Evolutionary conservation across 371 early-diverging fungal species (phyloP).

Genomic region (Rhizopus delemar): DNA sequence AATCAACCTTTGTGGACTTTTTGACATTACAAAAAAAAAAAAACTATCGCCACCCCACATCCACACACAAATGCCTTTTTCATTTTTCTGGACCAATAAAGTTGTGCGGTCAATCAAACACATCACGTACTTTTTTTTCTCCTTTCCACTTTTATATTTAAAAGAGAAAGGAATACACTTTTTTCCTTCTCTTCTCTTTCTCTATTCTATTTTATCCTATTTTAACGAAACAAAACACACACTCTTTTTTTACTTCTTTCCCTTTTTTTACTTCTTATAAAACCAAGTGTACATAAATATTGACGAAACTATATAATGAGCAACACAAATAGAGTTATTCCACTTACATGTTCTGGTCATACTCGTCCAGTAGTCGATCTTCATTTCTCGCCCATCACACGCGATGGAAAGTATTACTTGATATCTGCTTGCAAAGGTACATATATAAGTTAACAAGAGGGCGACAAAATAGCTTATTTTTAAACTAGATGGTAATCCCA

Average conservation of each 20-base stretch:
- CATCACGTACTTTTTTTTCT: neutral
- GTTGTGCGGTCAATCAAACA: neutral
- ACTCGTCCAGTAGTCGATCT: conserved; percentile 88
- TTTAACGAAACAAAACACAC: neutral
- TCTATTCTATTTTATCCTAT: conserved; percentile 3
- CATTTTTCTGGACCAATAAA: too few species aligned
- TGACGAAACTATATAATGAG: neutral
- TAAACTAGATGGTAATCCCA: conserved; percentile 77
- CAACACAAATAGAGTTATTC: conserved; percentile 45
- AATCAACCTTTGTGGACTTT: neutral
- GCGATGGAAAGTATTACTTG: conserved; percentile 72
- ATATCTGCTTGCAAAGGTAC: conserved; percentile 90
- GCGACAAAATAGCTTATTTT: neutral
- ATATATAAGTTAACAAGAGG: neutral
- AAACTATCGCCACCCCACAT: neutral
- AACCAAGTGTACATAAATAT: conserved; percentile 10
- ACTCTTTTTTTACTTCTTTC: conserved; percentile 3
- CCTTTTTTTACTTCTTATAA: conserved; percentile 6
- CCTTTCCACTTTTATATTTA: neutral
- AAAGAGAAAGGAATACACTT: neutral
- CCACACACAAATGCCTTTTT: too few species aligned
- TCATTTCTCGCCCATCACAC: conserved; percentile 71
- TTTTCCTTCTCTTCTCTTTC: neutral
- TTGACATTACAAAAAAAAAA: conserved; percentile 9
- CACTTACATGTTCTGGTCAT: conserved; percentile 87